Base-by-base conservation (phyloP, 2,329 filamentous ascomycete genomes). In the Fusarium pseudonygamai region DNA sequence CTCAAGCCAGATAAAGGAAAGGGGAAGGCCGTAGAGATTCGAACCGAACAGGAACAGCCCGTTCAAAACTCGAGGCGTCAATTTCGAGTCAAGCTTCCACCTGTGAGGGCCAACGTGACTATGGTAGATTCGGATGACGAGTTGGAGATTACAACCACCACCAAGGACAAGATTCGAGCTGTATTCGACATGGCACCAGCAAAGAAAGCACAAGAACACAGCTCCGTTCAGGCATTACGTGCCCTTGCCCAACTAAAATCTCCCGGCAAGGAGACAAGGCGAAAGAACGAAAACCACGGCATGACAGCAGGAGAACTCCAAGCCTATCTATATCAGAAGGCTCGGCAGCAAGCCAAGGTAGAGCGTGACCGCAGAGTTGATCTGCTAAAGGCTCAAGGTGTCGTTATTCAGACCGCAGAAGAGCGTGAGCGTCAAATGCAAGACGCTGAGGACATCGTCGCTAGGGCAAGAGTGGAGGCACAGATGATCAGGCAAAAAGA, bases 371-470 rank as follows among this genome's bases (percentile, higher is more conserved):
- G 93, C 74, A 92, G 92, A 62, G 87, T 98, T 26, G 90, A 94
- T 63, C 88, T 91, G 75, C 87, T 99, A 45, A 91, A 89, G 77
- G 91, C 92, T 16, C 94, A 93, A 81, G 96, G 96, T 13, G 88
- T 98, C 32, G 85, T 92, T 30, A 86, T 98, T 24, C 92, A 95
- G 80, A 97, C 93, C 1, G 90, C 92, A 5, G 96, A 98, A 81
- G 95, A 99, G 80, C 90, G 93, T 26, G 93, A 95, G 78, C 89
- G 90, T 39, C 93, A 97, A 79, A 90, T 94, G 81, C 91, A 93
- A 64, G 91, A 95, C 67, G 90, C 97, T 18, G 96, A 98, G 76
- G 93, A 98, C 78, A 88, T 98, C 68, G 89, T 98, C 32, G 92
- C 96, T 53, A 95, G 92, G 77, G 96, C 95, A 26, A 88, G 95